These are phyloP conservation scores for Echites panduratus DNA, from an alignment of 257 asterid genomes.

Conservation along the genomic window DNA sequence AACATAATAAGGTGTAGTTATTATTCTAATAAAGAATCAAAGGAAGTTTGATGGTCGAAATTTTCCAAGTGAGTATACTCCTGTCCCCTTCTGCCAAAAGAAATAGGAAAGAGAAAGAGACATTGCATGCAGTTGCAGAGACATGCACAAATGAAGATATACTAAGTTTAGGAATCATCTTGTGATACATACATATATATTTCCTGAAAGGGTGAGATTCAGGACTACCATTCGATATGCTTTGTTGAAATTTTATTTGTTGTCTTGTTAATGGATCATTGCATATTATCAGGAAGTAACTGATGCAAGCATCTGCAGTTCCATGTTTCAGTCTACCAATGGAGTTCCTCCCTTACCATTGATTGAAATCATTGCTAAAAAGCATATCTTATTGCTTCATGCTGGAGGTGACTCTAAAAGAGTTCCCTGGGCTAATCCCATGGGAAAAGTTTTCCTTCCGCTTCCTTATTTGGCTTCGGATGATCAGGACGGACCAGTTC, in stretches of 20 bases:
- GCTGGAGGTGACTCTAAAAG: slow-evolving; percentile 99
- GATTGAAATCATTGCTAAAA: slow-evolving; percentile 58
- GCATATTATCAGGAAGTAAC: slow-evolving; percentile 41
- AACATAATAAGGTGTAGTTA: neutral
- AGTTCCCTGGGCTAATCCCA: slow-evolving; percentile 99
- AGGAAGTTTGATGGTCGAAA: neutral
- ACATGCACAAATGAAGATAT: neutral
- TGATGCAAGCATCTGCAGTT: slow-evolving; percentile 28
- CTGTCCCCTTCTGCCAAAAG: neutral
- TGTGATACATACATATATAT: neutral
- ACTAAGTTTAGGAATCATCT: neutral
- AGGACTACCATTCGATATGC: neutral
- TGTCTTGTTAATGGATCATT: slow-evolving; percentile 13
- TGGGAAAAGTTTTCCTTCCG: slow-evolving; percentile 97
- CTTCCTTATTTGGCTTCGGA: slow-evolving; percentile 90
- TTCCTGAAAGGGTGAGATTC: neutral
- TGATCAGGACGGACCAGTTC: slow-evolving; percentile 91
- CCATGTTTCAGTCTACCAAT: slow-evolving; percentile 24
- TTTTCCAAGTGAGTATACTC: neutral
- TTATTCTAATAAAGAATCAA: neutral
- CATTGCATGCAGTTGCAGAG: neutral
- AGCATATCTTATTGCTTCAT: slow-evolving; percentile 76
- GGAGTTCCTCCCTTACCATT: slow-evolving; percentile 39
- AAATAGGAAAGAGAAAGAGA: neutral
- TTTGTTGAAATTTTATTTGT: neutral